Evolutionary conservation across 73 alveolate species (phyloP).

Genomic region (Durusdinium trenchii): DNA sequence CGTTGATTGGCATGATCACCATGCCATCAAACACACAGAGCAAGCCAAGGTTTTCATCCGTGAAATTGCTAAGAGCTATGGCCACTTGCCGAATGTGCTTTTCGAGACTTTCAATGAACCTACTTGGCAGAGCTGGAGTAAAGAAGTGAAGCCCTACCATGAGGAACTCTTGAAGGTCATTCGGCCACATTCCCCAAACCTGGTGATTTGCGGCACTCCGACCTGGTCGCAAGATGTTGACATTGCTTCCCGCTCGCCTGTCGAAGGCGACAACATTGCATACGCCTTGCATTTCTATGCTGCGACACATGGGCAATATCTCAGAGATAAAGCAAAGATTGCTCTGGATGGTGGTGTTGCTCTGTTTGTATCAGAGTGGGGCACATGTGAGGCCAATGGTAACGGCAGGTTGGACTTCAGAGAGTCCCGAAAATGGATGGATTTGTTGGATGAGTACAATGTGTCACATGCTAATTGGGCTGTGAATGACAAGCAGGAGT

Average conservation of each 20-base stretch:
- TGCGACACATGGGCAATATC: conserved; percentile 72
- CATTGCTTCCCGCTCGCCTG: conserved; percentile 23
- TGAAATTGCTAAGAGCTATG: conserved; percentile 35
- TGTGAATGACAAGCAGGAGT: conserved; percentile 87
- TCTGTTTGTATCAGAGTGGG: conserved; percentile 78
- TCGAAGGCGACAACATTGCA: conserved; percentile 57
- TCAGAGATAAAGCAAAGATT: conserved; percentile 53
- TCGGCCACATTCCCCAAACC: conserved; percentile 28
- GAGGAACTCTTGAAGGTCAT: conserved; percentile 32
- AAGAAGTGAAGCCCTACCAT: conserved; percentile 44
- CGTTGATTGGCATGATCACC: conserved; percentile 86
- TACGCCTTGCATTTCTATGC: conserved; percentile 83
- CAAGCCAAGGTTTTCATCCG: conserved; percentile 33
- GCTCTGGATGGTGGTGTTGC: conserved; percentile 69
- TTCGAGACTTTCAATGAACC: conserved; percentile 90
- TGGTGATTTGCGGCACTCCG: conserved; percentile 76
- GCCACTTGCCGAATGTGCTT: conserved; percentile 70
- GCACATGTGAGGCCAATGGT: conserved; percentile 85
- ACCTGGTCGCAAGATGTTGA: conserved; percentile 93
- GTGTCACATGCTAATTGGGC: conserved; percentile 86
- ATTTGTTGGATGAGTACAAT: conserved; percentile 42
- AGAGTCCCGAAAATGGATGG: conserved; percentile 57
- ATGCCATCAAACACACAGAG: too few species aligned
- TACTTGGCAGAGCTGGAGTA: conserved; percentile 87
- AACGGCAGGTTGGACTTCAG: conserved; percentile 48